A percentile compares a stretch with the other conserved stretches of the same genome.
phyloP scores from a whole-genome alignment of 345 rosid genomes.

The Eucalyptus leucophloia region DNA sequence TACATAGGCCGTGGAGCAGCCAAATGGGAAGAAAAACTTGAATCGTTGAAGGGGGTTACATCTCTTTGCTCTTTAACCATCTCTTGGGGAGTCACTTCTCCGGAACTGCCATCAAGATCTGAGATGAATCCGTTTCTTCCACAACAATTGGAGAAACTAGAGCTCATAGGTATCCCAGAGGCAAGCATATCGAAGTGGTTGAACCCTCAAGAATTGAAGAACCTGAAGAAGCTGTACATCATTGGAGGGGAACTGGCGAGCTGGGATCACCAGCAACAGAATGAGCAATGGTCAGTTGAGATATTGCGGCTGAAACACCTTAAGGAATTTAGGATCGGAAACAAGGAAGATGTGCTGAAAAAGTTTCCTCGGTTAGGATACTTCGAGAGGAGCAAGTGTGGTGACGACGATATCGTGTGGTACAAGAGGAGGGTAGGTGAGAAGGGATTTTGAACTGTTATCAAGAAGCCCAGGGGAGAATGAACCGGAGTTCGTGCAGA shows the following conservation, averaged over 20 bases:
- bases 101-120: accelerated
- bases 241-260: neutral
- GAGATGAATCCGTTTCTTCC: neutral
- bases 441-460: neutral
- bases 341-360: neutral
- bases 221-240: neutral
- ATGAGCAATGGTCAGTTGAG: neutral
- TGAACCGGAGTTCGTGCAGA: neutral
- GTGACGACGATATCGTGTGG: neutral
- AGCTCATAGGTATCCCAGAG: neutral
- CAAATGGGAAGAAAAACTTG: slow-evolving; percentile 17
- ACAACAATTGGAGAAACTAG: neutral
- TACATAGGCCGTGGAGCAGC: neutral
- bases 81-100: neutral
- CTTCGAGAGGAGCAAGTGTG: neutral
- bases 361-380: neutral
- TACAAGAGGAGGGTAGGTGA: accelerated
- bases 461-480: neutral
- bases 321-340: accelerated
- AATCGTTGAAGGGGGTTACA: neutral
- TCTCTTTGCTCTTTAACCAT: neutral
- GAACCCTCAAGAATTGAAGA: neutral
- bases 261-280: neutral
- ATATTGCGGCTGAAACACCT: neutral
- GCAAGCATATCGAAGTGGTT: neutral